phyloP scores from a whole-genome alignment of 345 rosid species.

The Chamaenerion angustifolium region DNA sequence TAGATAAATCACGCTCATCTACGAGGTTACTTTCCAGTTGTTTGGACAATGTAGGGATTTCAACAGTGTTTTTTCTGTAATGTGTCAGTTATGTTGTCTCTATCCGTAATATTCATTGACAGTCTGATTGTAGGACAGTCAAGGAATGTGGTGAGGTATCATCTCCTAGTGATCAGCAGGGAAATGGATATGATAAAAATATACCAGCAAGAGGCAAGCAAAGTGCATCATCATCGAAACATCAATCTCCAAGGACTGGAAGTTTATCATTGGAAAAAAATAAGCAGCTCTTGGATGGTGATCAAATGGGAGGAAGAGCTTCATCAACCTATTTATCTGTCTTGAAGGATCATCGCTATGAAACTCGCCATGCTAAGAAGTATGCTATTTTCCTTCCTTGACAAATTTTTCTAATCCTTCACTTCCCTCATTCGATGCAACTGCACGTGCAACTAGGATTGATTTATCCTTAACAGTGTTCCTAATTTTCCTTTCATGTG shows the following conservation, averaged over 20 bases:
- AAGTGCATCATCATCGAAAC: slow-evolving; percentile 21
- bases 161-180: slow-evolving; percentile 15
- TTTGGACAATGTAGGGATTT: slow-evolving; percentile 39
- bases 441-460: too few relatives aligned
- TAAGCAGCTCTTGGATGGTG: slow-evolving; percentile 11
- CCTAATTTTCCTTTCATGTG: too few relatives aligned
- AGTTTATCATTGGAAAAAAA: slow-evolving; percentile 14
- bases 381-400: slow-evolving; percentile 12
- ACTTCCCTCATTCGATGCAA: neutral
- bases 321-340: slow-evolving; percentile 17
- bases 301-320: slow-evolving; percentile 12
- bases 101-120: slow-evolving; percentile 18
- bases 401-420: neutral
- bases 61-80: neutral
- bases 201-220: slow-evolving; percentile 7
- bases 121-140: slow-evolving; percentile 25
- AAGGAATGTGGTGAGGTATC: slow-evolving; percentile 24
- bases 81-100: slow-evolving; percentile 3
- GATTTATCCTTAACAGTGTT: too few relatives aligned
- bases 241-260: slow-evolving; percentile 7
- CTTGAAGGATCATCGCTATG: slow-evolving; percentile 9
- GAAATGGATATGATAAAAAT: slow-evolving; percentile 2
- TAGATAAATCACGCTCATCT: slow-evolving; percentile 24
- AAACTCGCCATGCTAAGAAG: slow-evolving; percentile 13
- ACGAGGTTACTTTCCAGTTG: slow-evolving; percentile 22